Evolutionary conservation across 2,329 filamentous ascomycete genomes (phyloP).

Genomic region (Dactylella cylindrospora): DNA sequence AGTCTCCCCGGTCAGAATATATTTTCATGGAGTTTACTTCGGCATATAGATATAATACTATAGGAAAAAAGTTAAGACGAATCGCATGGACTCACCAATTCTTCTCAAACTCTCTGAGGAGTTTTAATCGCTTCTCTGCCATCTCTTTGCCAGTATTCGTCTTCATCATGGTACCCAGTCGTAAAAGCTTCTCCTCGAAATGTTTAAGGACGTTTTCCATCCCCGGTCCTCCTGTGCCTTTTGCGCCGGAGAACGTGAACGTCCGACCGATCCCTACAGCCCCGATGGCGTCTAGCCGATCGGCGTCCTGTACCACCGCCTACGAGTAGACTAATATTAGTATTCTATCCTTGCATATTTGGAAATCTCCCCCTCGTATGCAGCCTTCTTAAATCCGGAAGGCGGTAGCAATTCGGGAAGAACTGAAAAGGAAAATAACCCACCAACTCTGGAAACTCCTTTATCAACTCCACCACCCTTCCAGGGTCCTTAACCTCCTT

Average conservation of each 20-base stretch:
- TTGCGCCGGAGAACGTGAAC: slow-evolving; percentile 74
- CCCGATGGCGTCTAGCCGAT: slow-evolving; percentile 86
- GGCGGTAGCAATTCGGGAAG: too few relatives aligned
- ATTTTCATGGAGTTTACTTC: too few relatives aligned
- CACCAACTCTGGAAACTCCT: slow-evolving; percentile 65
- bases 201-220: slow-evolving; percentile 70
- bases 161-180: slow-evolving; percentile 64
- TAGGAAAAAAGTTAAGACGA: too few relatives aligned
- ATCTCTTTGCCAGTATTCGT: slow-evolving; percentile 58
- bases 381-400: too few relatives aligned
- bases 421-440: background rate
- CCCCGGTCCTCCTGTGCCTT: slow-evolving; percentile 53
- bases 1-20: too few relatives aligned
- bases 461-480: slow-evolving; percentile 64
- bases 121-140: slow-evolving; percentile 57
- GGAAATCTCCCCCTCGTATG: too few relatives aligned
- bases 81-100: slow-evolving; percentile 55
- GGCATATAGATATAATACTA: too few relatives aligned
- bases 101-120: slow-evolving; percentile 56
- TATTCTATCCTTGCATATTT: too few relatives aligned
- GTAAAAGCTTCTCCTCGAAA: slow-evolving; percentile 73
- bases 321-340: too few relatives aligned
- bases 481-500: slow-evolving; percentile 68
- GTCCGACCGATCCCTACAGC: slow-evolving; percentile 78
- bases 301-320: slow-evolving; percentile 86